Conservation (phyloP, 208 protist genomes). For the Acanthamoeba triangularis region DNA sequence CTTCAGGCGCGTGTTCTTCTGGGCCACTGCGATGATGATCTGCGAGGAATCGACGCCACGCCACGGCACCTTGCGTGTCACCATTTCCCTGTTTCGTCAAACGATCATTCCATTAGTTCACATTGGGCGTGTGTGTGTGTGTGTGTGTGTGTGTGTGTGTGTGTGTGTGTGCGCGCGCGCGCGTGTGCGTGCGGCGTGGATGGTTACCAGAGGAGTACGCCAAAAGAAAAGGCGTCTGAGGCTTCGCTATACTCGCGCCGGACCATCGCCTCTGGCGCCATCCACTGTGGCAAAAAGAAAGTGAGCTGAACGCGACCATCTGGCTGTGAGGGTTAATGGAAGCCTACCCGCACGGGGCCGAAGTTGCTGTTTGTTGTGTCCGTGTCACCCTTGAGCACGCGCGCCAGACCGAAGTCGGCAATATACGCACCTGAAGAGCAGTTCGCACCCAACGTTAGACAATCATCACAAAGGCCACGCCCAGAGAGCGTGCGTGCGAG, state of each 20-base stretch:
- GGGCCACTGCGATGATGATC: slow-evolving; percentile 64
- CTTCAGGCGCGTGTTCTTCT: slow-evolving; percentile 70
- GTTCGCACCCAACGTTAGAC: not conserved
- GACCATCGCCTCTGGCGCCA: slow-evolving; percentile 65
- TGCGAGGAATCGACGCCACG: slow-evolving; percentile 22
- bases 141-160: too few species aligned
- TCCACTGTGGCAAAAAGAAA: slow-evolving; percentile 15
- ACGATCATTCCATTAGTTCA: too few species aligned
- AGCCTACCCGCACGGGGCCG: slow-evolving; percentile 13
- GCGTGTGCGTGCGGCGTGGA: not conserved
- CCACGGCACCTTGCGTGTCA: slow-evolving; percentile 61
- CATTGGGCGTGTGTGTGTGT: too few species aligned
- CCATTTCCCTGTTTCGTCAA: slow-evolving; percentile 33
- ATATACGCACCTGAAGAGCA: slow-evolving; percentile 32
- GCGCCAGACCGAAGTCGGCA: slow-evolving; percentile 67
- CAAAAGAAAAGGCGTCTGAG: slow-evolving; percentile 68
- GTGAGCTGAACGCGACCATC: not conserved
- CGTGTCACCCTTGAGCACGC: not conserved
- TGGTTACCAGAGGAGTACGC: slow-evolving; percentile 61
- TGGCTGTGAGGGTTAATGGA: not conserved
- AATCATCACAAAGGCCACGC: not conserved
- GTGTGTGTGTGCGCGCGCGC: not conserved
- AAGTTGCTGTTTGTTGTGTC: not conserved
- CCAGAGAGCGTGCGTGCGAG: not conserved
- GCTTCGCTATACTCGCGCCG: slow-evolving; percentile 47